Conservation (phyloP, 2,329 filamentous ascomycete species). For the Botrytis elliptica region DNA sequence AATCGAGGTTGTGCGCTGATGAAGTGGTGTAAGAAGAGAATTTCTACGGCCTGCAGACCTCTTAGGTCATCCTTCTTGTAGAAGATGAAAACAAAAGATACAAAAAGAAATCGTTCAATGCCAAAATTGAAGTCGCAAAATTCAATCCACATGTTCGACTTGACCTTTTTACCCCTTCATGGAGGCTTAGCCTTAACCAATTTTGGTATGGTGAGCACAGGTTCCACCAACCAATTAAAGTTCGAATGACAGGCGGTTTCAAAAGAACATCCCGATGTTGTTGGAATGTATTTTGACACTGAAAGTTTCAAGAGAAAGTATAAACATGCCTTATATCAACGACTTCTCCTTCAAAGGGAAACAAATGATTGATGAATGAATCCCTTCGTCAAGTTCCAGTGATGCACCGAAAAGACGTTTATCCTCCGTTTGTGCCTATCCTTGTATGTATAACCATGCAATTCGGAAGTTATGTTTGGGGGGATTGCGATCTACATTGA, state of each 20-base stretch:
- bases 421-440: background rate
- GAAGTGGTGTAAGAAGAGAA: slow-evolving; percentile 1
- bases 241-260: background rate
- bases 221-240: slow-evolving; percentile 1
- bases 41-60: slow-evolving; percentile 10
- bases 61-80: background rate
- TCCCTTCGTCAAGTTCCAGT: background rate
- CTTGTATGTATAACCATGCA: slow-evolving; percentile 12
- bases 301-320: background rate
- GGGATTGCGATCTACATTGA: slow-evolving; percentile 14
- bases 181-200: background rate
- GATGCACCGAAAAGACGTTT: slow-evolving; percentile 6
- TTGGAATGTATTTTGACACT: background rate
- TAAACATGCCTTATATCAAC: background rate
- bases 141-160: background rate
- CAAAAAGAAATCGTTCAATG: background rate
- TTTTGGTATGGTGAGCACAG: background rate
- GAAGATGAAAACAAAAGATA: background rate
- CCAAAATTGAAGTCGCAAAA: background rate
- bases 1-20: background rate
- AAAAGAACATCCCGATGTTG: slow-evolving; percentile 8
- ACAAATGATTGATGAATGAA: background rate
- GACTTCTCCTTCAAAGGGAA: background rate
- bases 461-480: slow-evolving; percentile 12
- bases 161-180: background rate